Evolutionary conservation across 108 stramenopile species (phyloP), one percentile per base, ranked within the genome.

Genomic region (Nitzschia putrida): DNA sequence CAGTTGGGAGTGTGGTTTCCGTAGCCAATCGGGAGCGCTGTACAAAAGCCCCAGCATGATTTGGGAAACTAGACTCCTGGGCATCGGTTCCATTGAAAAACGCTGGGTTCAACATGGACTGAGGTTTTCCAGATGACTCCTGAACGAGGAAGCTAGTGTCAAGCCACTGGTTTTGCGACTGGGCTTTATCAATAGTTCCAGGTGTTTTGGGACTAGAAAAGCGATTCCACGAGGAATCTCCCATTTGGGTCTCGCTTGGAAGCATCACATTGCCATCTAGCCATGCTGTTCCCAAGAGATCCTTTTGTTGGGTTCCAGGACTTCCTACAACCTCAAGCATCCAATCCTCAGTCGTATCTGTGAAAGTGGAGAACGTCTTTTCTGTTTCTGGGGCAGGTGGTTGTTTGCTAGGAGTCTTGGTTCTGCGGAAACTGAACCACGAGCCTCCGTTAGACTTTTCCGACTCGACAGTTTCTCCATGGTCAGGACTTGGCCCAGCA

Each of bases 1-100:
- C 61, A 23, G 66, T 67, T 18, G 67, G 74, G 24, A 76, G 12
- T 4, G 74, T 76, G 16, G 74, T 63, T 56, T 76, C 74, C 11
- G 74, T 76, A 20, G 49, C 51, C 8, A 76, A 26, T 2, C 74
- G 74, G 43, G 74, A 54, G 45, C 74, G 58, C 25, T 53, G 11
- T 18, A 29, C 29, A 25, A 63, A 63, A 16, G 57, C 26, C 10
- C 47, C 61, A 22, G 50, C 44, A 34, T 34, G 4, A 4, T 34
- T 34, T 3, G 29, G 29, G 41, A 38, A 54, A 26, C 53, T 66
- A 9, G 39, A 21, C 18, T 41, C 7, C 24, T 42, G 12, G 22
- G 13, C 21, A 55, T 55, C 23, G 2, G 22, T 25, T 21, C 22
- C n/a, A 40, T 24, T 38, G 58, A 73, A 51, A 34, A 60, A 59